Evolutionary conservation across 1,284 basidiomycete genomes (phyloP).

Genomic region (Tilletiaria anomala): DNA sequence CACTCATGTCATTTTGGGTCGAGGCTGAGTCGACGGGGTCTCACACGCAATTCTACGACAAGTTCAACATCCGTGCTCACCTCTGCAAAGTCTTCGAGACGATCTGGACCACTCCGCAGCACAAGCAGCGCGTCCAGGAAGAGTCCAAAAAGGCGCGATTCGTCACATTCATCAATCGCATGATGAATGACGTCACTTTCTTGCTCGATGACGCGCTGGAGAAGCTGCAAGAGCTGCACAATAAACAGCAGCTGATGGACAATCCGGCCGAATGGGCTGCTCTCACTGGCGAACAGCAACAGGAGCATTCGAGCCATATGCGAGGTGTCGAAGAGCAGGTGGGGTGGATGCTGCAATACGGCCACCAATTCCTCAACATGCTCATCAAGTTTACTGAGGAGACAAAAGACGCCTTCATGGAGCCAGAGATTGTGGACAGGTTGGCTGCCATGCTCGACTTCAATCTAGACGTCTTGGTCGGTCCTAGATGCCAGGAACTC

Average conservation of each 20-base stretch:
- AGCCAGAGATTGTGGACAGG: slow-evolving; percentile 86
- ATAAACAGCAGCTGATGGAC: slow-evolving; percentile 68
- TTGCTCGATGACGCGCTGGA: slow-evolving; percentile 90
- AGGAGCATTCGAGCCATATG: slow-evolving; percentile 68
- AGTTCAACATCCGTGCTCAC: slow-evolving; percentile 61
- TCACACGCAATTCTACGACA: slow-evolving; percentile 95
- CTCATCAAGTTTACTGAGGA: slow-evolving; percentile 84
- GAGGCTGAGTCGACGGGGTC: slow-evolving; percentile 96
- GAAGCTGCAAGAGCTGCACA: slow-evolving; percentile 73
- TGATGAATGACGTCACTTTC: slow-evolving; percentile 99
- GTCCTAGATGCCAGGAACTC: slow-evolving; percentile 64
- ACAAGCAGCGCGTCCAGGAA: slow-evolving; percentile 26
- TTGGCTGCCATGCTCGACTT: slow-evolving; percentile 95
- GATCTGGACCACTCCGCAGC: slow-evolving; percentile 32
- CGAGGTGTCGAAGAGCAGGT: slow-evolving; percentile 67
- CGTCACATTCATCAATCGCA: slow-evolving; percentile 85
- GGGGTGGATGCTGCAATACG: slow-evolving; percentile 69
- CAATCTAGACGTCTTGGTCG: slow-evolving; percentile 77
- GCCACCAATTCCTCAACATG: slow-evolving; percentile 71
- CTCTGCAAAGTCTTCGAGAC: slow-evolving; percentile 33
- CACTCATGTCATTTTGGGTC: slow-evolving; percentile 87
- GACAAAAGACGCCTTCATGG: slow-evolving; percentile 82
- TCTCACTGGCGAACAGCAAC: slow-evolving; percentile 41
- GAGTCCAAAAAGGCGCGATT: slow-evolving; percentile 17
- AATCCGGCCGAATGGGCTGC: slow-evolving; percentile 43